Percentiles rank a stretch among this genome's conserved stretches.
Evolutionary conservation across 2,329 filamentous ascomycete genomes (phyloP).

Genomic region (Phaeosphaeria sp.): DNA sequence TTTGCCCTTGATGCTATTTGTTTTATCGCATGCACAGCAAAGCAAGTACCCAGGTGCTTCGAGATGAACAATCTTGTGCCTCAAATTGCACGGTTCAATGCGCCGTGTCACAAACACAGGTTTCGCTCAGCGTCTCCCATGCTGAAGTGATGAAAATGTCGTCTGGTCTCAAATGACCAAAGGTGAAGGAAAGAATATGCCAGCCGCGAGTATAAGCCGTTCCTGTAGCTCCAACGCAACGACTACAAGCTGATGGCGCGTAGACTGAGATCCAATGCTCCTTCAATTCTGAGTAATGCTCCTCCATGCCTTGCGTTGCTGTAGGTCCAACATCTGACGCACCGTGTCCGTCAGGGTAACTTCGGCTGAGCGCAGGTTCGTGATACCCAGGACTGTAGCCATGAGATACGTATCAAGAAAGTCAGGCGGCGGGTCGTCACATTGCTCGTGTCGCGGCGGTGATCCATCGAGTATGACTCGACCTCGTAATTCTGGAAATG

Average conservation of each 20-base stretch:
- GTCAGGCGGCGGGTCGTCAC: conserved; percentile 17
- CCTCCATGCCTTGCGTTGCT: conserved; percentile 32
- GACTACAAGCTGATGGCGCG: not conserved
- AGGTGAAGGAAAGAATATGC: not conserved
- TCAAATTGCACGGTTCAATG: not conserved
- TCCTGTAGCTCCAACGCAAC: not conserved
- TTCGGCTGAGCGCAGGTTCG: conserved; percentile 28
- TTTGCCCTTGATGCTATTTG: not conserved
- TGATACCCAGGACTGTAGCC: conserved; percentile 27
- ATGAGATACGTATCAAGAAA: conserved; percentile 29
- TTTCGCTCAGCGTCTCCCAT: not conserved
- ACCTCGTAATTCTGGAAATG: conserved; percentile 31
- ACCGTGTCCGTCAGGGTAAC: conserved; percentile 31
- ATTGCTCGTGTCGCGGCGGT: conserved; percentile 13
- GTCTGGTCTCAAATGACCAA: not conserved
- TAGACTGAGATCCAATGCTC: not conserved
- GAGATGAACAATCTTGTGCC: not conserved
- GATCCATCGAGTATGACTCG: conserved; percentile 21
- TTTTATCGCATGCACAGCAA: not conserved
- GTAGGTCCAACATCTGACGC: conserved; percentile 33
- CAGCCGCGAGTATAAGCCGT: not conserved
- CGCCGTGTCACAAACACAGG: not conserved
- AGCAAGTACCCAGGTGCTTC: not conserved
- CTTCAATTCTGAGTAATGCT: conserved; percentile 27
- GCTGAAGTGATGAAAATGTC: not conserved